These are phyloP conservation scores for Aspergillus bridgeri DNA, from an alignment of 495 filamentous ascomycete species.

Conservation along the genomic window DNA sequence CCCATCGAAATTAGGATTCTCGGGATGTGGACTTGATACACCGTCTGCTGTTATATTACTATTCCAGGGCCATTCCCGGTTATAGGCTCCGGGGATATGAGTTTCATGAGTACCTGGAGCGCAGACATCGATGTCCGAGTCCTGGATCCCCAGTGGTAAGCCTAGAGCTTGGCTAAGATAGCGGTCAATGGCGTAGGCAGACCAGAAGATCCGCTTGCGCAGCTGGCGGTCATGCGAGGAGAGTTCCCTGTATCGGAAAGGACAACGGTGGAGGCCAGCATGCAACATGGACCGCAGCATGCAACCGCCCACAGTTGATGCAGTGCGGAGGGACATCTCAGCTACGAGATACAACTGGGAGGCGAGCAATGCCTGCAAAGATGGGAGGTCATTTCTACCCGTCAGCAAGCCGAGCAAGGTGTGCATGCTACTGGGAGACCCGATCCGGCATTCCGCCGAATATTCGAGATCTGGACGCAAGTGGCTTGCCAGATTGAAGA, in stretches of 20 bases:
- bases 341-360: conserved; percentile 38
- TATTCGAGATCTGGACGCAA: conserved; percentile 27
- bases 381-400: conserved; percentile 33
- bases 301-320: conserved; percentile 39
- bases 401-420: conserved; percentile 27
- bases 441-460: conserved; percentile 25
- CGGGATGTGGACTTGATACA: not conserved
- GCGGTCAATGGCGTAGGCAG: conserved; percentile 47
- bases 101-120: conserved; percentile 29
- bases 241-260: conserved; percentile 40
- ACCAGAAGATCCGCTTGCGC: conserved; percentile 50
- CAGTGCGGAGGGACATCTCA: conserved; percentile 37
- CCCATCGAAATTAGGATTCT: not conserved
- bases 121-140: conserved; percentile 43
- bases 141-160: conserved; percentile 40
- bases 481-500: conserved; percentile 36
- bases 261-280: conserved; percentile 41
- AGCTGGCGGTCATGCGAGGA: conserved; percentile 39
- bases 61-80: not conserved
- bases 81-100: conserved; percentile 23
- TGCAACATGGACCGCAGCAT: conserved; percentile 40
- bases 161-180: conserved; percentile 48
- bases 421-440: conserved; percentile 27
- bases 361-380: conserved; percentile 37
- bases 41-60: too few relatives aligned